Base-by-base conservation (phyloP, 352 stramenopile genomes). In the Blastocystis sp. region DNA sequence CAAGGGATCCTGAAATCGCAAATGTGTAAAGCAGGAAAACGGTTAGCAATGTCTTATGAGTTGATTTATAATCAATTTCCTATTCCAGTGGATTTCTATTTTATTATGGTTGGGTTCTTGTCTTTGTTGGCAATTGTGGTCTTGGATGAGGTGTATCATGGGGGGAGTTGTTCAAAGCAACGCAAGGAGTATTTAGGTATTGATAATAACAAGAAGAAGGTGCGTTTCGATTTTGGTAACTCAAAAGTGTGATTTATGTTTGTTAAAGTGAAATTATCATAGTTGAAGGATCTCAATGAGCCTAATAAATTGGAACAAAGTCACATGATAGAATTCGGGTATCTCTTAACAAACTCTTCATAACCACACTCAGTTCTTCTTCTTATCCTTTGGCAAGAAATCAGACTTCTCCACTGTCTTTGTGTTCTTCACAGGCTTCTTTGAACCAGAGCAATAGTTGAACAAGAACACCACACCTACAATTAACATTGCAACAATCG, bases 131-230 rank as follows among this genome's bases (percentile, higher is more conserved):
- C n/a, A 4, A 56, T 81, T 40, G 70, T 81, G 13, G 44, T 81
- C 5, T 24, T 81, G 15, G 70, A 81, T 64, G 70, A 81, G 70
- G 35, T 81, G 17, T 81, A 81, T 56, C n/a, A 81, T 44, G 70
- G 70, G 42, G 51, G 70, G 6, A 81, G 70, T 42, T 81, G 70
- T 56, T 81, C 70, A 54, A 81, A 81, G n/a, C 70, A 81, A 40
- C 59, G 70, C 19, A 81, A 56, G 42, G 70, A 81, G 27, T 81
- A 81, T 40, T 22, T 60, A 19, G 70, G 70, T n/a, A 81, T 81
- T 51, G 70, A 81, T 7, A 81, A 44, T 44, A 81, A 81, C 53
- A 81, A 64, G 70, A 81, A 81, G 44, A 81, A 81, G 44, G 70
- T 81, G 44, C 59, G 62, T 35, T 81, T 81, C 48, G 44, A 81